Evolutionary conservation across 139 green algal species (phyloP).

Genomic region (Coccomyxa sp.): DNA sequence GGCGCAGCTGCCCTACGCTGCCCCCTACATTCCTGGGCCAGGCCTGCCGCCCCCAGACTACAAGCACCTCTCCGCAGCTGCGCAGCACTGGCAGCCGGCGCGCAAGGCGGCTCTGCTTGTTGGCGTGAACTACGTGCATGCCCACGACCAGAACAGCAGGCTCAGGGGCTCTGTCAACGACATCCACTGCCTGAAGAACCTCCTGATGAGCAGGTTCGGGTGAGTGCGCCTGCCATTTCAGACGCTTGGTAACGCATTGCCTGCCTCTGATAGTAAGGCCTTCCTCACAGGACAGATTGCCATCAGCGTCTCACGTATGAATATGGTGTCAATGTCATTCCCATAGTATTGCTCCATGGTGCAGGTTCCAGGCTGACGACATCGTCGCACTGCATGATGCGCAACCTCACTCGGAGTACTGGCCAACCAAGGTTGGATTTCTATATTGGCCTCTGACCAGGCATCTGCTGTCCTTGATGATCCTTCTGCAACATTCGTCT

Average conservation of each 20-base stretch:
- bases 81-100: constrained; percentile 4
- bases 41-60: constrained; percentile 16
- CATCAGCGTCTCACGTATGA: no score
- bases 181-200: constrained; percentile 8
- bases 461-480: no score
- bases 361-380: constrained; percentile 16
- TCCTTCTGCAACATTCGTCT: no score
- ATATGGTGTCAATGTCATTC: no score
- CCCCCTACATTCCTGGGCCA: constrained; percentile 11
- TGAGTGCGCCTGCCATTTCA: background rate
- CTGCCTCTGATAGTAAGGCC: no score
- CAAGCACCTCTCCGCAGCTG: background rate
- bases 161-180: constrained; percentile 16
- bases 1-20: constrained; percentile 13
- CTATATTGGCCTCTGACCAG: no score
- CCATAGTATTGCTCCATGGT: no score
- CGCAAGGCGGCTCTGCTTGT: constrained; percentile 12
- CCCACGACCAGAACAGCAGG: background rate
- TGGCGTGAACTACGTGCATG: constrained; percentile 9
- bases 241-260: no score
- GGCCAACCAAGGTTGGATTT: constrained; percentile 13
- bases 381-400: constrained; percentile 19
- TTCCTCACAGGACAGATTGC: no score
- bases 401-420: constrained; percentile 12
- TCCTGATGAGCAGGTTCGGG: constrained; percentile 9